Evolutionary conservation across 805 yeast genomes (phyloP).

Genomic region (Kluyveromyces starmeri): DNA sequence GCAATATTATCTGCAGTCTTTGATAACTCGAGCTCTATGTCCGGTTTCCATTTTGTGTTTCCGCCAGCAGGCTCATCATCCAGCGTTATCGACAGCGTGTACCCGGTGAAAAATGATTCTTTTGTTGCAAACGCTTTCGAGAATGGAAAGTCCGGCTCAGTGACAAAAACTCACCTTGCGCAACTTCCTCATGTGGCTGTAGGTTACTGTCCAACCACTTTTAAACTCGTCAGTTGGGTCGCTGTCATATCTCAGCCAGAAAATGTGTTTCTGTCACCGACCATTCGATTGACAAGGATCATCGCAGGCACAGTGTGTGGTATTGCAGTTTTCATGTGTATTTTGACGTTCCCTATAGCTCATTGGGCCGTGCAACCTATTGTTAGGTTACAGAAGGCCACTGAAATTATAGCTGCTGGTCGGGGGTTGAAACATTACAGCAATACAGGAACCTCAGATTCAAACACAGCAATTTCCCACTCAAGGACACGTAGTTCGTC

Average conservation of each 20-base stretch:
- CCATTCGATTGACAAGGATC: constrained; percentile 51
- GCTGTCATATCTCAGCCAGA: constrained; percentile 61
- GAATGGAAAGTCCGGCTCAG: constrained; percentile 34
- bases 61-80: constrained; percentile 27
- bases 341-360: constrained; percentile 74
- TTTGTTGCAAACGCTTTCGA: constrained; percentile 31
- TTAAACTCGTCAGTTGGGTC: constrained; percentile 52
- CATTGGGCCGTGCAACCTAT: constrained; percentile 82
- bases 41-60: constrained; percentile 36
- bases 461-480: constrained; percentile 4
- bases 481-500: constrained; percentile 1
- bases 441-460: constrained; percentile 7
- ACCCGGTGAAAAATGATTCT: constrained; percentile 25
- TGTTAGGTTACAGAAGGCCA: constrained; percentile 67
- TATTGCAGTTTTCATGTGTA: constrained; percentile 62
- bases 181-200: constrained; percentile 38
- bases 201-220: constrained; percentile 44
- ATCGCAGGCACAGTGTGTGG: constrained; percentile 74
- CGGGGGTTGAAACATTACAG: constrained; percentile 30
- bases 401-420: constrained; percentile 46
- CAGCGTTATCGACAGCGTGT: constrained; percentile 15
- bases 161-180: constrained; percentile 31
- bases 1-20: constrained; percentile 26
- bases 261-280: constrained; percentile 52
- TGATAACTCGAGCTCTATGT: constrained; percentile 16